Conservation (phyloP, 306 rosid species). For the Fagus sylvatica region DNA sequence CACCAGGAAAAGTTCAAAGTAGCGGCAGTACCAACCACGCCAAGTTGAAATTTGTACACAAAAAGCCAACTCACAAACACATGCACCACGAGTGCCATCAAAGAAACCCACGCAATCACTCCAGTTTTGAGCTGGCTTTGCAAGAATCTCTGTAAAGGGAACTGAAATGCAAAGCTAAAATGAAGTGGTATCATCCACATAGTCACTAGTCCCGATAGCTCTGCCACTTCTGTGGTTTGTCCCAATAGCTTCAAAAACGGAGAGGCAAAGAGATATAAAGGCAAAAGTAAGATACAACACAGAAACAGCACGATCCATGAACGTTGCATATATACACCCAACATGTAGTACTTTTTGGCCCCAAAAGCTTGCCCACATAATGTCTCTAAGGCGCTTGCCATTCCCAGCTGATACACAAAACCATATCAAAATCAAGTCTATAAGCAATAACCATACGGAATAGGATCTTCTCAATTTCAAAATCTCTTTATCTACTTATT, state of each 20-base stretch:
- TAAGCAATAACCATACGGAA: too few relatives aligned
- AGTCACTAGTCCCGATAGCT: conserved; percentile 47
- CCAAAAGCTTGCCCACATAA: conserved; percentile 90
- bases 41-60: conserved; percentile 45
- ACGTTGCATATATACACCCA: conserved; percentile 82
- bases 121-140: conserved; percentile 59
- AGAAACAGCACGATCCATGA: conserved; percentile 68
- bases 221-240: conserved; percentile 53
- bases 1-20: conserved; percentile 65
- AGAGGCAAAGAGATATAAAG: conserved; percentile 49
- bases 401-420: conserved; percentile 53
- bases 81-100: conserved; percentile 41
- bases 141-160: conserved; percentile 60
- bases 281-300: conserved; percentile 56
- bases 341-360: conserved; percentile 65
- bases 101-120: conserved; percentile 49
- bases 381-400: conserved; percentile 87
- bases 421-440: too few relatives aligned
- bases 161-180: conserved; percentile 58
- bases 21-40: conserved; percentile 56
- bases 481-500: neutral
- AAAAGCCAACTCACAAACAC: conserved; percentile 59
- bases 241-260: conserved; percentile 57
- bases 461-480: too few relatives aligned
- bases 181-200: conserved; percentile 61